These are phyloP conservation scores for Penicillium malachiteum DNA, from an alignment of 495 filamentous ascomycete species.

Conservation along the genomic window DNA sequence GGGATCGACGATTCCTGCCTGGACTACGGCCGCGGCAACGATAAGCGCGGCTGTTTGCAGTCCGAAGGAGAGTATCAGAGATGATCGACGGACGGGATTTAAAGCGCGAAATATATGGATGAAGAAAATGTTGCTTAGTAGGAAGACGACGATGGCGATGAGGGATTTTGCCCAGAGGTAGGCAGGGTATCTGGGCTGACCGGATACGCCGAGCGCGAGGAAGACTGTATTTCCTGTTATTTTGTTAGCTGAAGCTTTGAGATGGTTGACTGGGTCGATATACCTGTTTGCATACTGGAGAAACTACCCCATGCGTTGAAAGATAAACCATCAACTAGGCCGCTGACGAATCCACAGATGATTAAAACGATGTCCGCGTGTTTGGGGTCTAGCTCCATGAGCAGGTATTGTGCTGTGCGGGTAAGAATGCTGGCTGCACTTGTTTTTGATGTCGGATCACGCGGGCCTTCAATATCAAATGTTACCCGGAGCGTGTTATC, in stretches of 20 bases:
- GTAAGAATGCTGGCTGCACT: not conserved
- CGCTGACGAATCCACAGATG: conserved; percentile 38
- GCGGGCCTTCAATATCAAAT: not conserved
- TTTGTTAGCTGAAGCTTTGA: not conserved
- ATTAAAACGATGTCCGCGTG: conserved; percentile 37
- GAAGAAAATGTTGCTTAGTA: conserved; percentile 37
- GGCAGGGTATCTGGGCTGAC: conserved; percentile 35
- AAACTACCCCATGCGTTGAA: conserved; percentile 56
- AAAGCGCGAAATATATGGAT: conserved; percentile 30
- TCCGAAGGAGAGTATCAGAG: conserved; percentile 54
- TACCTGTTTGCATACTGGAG: conserved; percentile 59
- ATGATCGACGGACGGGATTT: conserved; percentile 43
- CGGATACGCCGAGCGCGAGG: conserved; percentile 37
- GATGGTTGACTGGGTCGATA: not conserved
- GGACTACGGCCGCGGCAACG: conserved; percentile 52
- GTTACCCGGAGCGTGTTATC: not conserved
- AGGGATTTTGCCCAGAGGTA: conserved; percentile 45
- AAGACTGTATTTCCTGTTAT: conserved; percentile 40
- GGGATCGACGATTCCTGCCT: conserved; percentile 37
- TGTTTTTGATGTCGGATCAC: not conserved
- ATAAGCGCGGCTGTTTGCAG: conserved; percentile 54
- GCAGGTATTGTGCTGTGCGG: conserved; percentile 2
- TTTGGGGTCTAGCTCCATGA: conserved; percentile 21
- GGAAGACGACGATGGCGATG: conserved; percentile 33
- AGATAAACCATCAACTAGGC: conserved; percentile 40